Evolutionary conservation across 78 protist genomes (phyloP).

Genomic region (Cavenderia fasciculata): DNA sequence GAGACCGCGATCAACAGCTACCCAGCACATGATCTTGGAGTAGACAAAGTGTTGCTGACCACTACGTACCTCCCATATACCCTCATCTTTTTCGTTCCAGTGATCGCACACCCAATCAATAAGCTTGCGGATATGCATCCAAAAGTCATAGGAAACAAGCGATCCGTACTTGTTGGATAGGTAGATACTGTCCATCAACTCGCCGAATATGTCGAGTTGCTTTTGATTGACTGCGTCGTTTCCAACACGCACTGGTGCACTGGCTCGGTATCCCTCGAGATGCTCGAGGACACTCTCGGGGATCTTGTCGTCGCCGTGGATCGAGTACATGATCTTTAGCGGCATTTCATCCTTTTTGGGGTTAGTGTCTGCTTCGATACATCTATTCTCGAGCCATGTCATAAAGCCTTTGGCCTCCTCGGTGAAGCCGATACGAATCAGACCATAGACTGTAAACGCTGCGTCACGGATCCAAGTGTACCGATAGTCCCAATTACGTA

Average conservation of each 20-base stretch:
- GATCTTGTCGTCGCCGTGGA: slow-evolving; percentile 53
- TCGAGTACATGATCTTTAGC: slow-evolving; percentile 68
- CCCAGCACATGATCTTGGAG: slow-evolving; percentile 82
- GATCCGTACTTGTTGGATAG: slow-evolving; percentile 75
- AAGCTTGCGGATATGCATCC: slow-evolving; percentile 49
- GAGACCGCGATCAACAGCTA: slow-evolving; percentile 73
- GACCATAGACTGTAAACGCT: slow-evolving; percentile 72
- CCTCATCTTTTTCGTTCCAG: slow-evolving; percentile 57
- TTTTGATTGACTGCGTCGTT: slow-evolving; percentile 76
- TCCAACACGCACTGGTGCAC: slow-evolving; percentile 70
- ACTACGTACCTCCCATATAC: slow-evolving; percentile 82
- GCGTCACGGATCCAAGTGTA: slow-evolving; percentile 78
- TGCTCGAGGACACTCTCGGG: slow-evolving; percentile 37
- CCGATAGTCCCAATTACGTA: slow-evolving; percentile 77
- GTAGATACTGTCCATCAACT: slow-evolving; percentile 67
- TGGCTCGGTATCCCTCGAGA: slow-evolving; percentile 37
- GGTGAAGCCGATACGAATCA: slow-evolving; percentile 74
- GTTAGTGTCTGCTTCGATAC: slow-evolving; percentile 19
- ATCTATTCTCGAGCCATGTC: slow-evolving; percentile 63
- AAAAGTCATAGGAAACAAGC: slow-evolving; percentile 63
- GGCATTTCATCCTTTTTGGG: slow-evolving; percentile 24
- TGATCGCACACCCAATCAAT: slow-evolving; percentile 73
- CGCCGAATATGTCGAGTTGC: slow-evolving; percentile 81
- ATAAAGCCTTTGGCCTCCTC: slow-evolving; percentile 79
- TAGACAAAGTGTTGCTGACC: slow-evolving; percentile 72